These are phyloP conservation scores for Salix udensis DNA, from an alignment of 345 rosid species.

Conservation along the genomic window DNA sequence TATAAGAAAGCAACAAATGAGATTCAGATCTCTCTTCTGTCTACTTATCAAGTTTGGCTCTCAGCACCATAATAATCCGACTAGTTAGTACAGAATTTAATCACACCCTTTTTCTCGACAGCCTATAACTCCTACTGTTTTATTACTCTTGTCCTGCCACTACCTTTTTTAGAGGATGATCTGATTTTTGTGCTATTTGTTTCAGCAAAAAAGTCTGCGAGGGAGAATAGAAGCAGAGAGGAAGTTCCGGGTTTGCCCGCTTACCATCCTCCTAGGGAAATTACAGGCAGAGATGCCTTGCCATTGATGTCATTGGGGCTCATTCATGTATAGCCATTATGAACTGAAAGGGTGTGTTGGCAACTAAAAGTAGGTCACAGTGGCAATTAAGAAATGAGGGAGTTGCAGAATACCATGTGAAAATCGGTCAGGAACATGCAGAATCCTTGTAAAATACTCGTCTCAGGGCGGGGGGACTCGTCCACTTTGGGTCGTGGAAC, in stretches of 20 bases:
- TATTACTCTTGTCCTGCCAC: conserved; percentile 12
- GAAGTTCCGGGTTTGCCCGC: conserved; percentile 19
- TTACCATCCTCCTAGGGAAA: conserved; percentile 5
- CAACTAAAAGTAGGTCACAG: neutral
- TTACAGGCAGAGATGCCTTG: conserved; percentile 20
- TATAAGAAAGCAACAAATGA: conserved; percentile 17
- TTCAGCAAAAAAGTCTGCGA: neutral
- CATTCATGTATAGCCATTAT: neutral
- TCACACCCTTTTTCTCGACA: conserved; percentile 21
- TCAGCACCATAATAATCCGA: conserved; percentile 8
- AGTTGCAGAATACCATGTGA: conserved; percentile 57
- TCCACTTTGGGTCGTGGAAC: conserved; percentile 24
- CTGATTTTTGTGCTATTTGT: neutral
- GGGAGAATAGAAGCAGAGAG: conserved; percentile 16
- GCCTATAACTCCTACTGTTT: conserved; percentile 24
- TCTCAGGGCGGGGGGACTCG: conserved; percentile 9
- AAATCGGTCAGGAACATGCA: conserved; percentile 47
- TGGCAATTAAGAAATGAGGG: neutral
- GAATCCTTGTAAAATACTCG: conserved; percentile 56
- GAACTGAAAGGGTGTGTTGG: neutral
- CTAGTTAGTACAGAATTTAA: conserved; percentile 7
- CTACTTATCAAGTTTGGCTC: conserved; percentile 8
- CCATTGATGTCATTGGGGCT: conserved; percentile 2
- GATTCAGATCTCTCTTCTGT: conserved; percentile 9
- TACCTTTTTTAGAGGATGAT: conserved; percentile 8